phyloP scores from a whole-genome alignment of 345 rosid genomes.

The Eucalyptus globulus region DNA sequence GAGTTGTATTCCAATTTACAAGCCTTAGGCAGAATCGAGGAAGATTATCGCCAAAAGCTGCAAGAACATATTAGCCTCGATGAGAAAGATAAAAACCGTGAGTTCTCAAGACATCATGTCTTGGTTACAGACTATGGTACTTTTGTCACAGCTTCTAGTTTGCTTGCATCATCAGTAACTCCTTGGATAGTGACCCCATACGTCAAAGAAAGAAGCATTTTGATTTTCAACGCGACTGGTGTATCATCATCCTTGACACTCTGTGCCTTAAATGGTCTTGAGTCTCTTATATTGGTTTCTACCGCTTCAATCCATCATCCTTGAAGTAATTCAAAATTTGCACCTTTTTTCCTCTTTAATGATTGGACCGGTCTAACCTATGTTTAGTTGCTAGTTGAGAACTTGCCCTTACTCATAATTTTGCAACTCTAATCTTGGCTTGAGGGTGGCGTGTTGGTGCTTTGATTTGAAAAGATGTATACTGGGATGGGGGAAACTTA shows the following conservation, averaged over 20 bases:
- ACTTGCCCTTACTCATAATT: neutral
- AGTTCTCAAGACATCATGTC: neutral
- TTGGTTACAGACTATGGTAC: neutral
- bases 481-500: neutral
- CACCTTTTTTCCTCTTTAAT: neutral
- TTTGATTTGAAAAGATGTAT: neutral
- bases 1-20: conserved; percentile 79
- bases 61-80: conserved; percentile 72
- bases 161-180: neutral
- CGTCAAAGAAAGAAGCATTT: neutral
- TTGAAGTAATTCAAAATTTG: neutral
- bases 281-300: neutral
- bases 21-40: conserved; percentile 76
- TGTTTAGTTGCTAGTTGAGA: neutral
- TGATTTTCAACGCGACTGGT: neutral
- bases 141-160: neutral
- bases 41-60: conserved; percentile 67
- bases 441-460: neutral
- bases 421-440: neutral
- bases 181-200: neutral
- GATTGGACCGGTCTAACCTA: neutral
- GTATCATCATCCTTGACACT: neutral
- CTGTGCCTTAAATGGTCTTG: neutral
- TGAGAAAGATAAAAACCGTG: conserved; percentile 34
- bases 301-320: neutral